phyloP scores from a whole-genome alignment of 2,329 filamentous ascomycete species.

The Mycosphaerella sp. region DNA sequence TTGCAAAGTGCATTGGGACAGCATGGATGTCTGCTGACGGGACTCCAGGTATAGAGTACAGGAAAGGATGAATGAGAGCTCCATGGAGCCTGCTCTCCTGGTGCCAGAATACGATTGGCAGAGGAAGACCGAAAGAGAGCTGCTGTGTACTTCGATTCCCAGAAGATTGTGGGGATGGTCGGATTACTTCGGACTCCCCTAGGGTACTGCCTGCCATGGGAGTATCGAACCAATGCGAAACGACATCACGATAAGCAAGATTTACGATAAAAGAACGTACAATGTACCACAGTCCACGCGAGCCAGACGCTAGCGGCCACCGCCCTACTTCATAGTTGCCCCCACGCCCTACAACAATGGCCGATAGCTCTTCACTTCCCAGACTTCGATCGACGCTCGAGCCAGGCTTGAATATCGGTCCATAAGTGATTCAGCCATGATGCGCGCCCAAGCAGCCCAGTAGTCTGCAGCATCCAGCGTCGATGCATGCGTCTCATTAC shows the following conservation, averaged over 20 bases:
- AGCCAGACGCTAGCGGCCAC: too few relatives aligned
- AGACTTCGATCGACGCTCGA: not conserved
- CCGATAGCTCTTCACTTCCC: not conserved
- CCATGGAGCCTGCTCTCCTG: not conserved
- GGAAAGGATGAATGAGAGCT: not conserved
- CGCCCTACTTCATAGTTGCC: too few relatives aligned
- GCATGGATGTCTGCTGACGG: not conserved
- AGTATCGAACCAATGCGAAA: not conserved
- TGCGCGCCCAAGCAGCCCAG: not conserved
- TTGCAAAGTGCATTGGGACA: too few relatives aligned
- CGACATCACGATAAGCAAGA: not conserved
- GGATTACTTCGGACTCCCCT: slow-evolving; percentile 1
- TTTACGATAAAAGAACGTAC: not conserved
- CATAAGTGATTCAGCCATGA: not conserved
- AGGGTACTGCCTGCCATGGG: not conserved
- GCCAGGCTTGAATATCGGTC: not conserved
- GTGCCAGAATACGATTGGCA: not conserved
- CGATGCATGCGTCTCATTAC: not conserved
- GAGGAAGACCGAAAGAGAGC: slow-evolving; percentile 12
- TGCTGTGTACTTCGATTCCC: slow-evolving; percentile 17
- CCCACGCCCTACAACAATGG: too few relatives aligned
- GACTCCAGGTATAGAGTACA: not conserved
- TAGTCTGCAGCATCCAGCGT: not conserved
- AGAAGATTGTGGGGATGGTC: slow-evolving; percentile 11
- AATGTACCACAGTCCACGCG: not conserved